Percentiles rank a stretch among this genome's conserved stretches.
Conservation (phyloP, 2,329 filamentous ascomycete species). For the Stemphylium vesicarium region DNA sequence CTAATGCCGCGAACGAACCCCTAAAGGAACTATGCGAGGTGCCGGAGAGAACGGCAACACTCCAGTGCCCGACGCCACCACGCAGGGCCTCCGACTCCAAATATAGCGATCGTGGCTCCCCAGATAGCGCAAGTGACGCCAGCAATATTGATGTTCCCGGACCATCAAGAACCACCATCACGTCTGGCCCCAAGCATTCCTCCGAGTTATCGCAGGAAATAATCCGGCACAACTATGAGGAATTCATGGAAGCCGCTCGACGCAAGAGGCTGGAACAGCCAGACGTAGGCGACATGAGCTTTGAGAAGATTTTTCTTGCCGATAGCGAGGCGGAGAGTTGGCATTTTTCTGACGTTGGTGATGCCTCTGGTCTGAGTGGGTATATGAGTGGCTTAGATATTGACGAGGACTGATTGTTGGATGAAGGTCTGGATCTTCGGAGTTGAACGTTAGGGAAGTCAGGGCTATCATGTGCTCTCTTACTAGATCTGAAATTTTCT, state of each 20-base stretch:
- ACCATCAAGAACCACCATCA: neutral
- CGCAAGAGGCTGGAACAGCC: slow-evolving; percentile 1
- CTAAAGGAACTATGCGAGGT: neutral
- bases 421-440: neutral
- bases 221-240: slow-evolving; percentile 24
- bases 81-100: no score
- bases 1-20: neutral
- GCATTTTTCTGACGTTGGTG: neutral
- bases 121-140: neutral
- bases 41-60: neutral
- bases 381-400: slow-evolving; percentile 4
- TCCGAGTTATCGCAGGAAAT: slow-evolving; percentile 15
- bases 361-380: slow-evolving; percentile 7
- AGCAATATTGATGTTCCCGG: neutral
- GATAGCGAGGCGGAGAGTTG: slow-evolving; percentile 13
- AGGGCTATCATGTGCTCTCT: neutral
- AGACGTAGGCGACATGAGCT: slow-evolving; percentile 20
- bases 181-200: neutral
- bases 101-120: neutral
- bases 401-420: neutral
- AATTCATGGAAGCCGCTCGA: slow-evolving; percentile 15
- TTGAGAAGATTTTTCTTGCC: slow-evolving; percentile 28
- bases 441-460: neutral
- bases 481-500: no score
- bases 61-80: neutral